These are phyloP conservation scores for Rubroboletus satanas DNA, from an alignment of 768 basidiomycete species.

Conservation along the genomic window DNA sequence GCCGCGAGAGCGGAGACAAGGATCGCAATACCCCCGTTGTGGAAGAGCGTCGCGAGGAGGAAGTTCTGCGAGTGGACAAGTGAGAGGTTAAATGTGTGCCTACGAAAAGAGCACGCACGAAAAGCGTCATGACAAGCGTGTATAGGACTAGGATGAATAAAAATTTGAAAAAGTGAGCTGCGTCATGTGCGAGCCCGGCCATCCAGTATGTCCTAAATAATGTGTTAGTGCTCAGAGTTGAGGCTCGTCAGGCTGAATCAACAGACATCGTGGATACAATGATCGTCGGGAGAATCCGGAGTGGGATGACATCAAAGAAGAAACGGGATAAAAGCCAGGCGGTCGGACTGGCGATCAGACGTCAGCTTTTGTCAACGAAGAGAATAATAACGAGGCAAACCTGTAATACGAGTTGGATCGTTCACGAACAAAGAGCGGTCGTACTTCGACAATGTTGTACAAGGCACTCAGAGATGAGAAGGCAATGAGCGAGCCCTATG, in stretches of 20 bases:
- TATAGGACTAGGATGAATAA: slow-evolving; percentile 85
- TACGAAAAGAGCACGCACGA: slow-evolving; percentile 44
- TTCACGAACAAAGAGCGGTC: slow-evolving; percentile 87
- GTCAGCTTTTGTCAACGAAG: background rate
- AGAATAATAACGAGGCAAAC: slow-evolving; percentile 33
- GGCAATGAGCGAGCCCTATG: slow-evolving; percentile 81
- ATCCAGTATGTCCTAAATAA: slow-evolving; percentile 82
- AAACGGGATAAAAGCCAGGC: slow-evolving; percentile 89
- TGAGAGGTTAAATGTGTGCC: background rate
- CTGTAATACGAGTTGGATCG: slow-evolving; percentile 83
- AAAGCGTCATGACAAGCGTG: slow-evolving; percentile 81
- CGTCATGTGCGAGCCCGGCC: slow-evolving; percentile 80
- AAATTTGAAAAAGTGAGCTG: slow-evolving; percentile 92
- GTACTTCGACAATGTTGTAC: slow-evolving; percentile 80
- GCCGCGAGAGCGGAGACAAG: slow-evolving; percentile 75
- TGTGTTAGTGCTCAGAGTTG: slow-evolving; percentile 2
- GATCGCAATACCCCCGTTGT: slow-evolving; percentile 87
- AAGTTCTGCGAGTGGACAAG: slow-evolving; percentile 61
- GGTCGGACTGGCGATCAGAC: slow-evolving; percentile 54
- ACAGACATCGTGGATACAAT: slow-evolving; percentile 79
- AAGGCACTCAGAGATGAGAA: slow-evolving; percentile 89
- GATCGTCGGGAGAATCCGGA: slow-evolving; percentile 86
- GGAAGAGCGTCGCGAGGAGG: slow-evolving; percentile 78
- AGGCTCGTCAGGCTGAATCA: background rate
- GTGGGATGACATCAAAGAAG: slow-evolving; percentile 84